Evolutionary conservation across 192 early-diverging fungal species (phyloP).

Genomic region (Mortierella antarctica): DNA sequence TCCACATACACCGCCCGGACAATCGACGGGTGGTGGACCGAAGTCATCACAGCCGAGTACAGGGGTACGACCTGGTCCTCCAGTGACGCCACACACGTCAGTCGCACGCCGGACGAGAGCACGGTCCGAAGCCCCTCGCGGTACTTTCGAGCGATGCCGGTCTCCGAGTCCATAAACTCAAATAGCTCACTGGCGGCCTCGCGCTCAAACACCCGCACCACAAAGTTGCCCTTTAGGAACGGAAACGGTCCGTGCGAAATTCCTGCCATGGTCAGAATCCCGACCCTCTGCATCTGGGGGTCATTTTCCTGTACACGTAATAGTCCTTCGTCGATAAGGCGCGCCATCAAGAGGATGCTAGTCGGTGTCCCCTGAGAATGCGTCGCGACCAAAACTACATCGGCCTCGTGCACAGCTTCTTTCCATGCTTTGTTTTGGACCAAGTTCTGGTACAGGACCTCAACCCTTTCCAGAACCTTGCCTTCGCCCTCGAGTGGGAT

Average conservation of each 20-base stretch:
- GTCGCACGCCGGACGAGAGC: slow-evolving; percentile 74
- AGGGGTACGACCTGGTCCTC: slow-evolving; percentile 97
- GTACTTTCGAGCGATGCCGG: slow-evolving; percentile 75
- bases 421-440: slow-evolving; percentile 60
- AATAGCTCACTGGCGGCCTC: slow-evolving; percentile 94
- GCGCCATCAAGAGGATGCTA: slow-evolving; percentile 78
- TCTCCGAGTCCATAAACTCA: slow-evolving; percentile 88
- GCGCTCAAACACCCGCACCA: slow-evolving; percentile 90
- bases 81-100: slow-evolving; percentile 86
- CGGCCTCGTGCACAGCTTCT: slow-evolving; percentile 62
- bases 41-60: slow-evolving; percentile 79
- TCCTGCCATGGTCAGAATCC: slow-evolving; percentile 92
- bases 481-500: slow-evolving; percentile 95
- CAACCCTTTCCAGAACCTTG: slow-evolving; percentile 87
- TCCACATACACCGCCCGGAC: slow-evolving; percentile 94
- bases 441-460: slow-evolving; percentile 83
- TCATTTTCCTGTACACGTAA: slow-evolving; percentile 64
- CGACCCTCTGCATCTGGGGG: slow-evolving; percentile 74
- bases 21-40: slow-evolving; percentile 80
- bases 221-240: slow-evolving; percentile 79
- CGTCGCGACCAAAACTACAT: slow-evolving; percentile 88
- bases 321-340: slow-evolving; percentile 71
- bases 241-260: slow-evolving; percentile 93
- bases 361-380: slow-evolving; percentile 97
- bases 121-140: slow-evolving; percentile 74